phyloP scores from a whole-genome alignment of 169 alveolate species.

The Plasmodium vinckei region DNA sequence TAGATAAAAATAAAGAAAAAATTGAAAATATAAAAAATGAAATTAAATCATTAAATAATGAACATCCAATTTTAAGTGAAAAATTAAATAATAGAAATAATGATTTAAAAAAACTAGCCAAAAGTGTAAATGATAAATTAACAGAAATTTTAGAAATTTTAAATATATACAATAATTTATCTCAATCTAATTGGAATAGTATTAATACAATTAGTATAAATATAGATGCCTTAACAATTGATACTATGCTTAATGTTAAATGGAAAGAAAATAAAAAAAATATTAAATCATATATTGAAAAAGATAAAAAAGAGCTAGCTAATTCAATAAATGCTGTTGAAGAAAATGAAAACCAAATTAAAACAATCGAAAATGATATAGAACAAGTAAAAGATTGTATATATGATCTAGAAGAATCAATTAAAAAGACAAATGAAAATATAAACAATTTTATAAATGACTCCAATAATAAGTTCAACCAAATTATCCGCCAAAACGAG shows the following conservation, averaged over 20 bases:
- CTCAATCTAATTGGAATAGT: slow-evolving; percentile 42
- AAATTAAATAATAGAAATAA: slow-evolving; percentile 39
- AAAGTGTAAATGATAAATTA: slow-evolving; percentile 60
- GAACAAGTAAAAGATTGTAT: slow-evolving; percentile 24
- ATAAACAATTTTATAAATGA: slow-evolving; percentile 15
- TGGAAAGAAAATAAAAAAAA: slow-evolving; percentile 50
- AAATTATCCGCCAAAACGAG: slow-evolving; percentile 37
- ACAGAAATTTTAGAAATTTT: slow-evolving; percentile 29
- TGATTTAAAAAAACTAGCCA: slow-evolving; percentile 72
- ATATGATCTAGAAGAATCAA: slow-evolving; percentile 1
- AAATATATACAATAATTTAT: slow-evolving; percentile 51
- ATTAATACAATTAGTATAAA: slow-evolving; percentile 30
- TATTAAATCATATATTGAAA: slow-evolving; percentile 40
- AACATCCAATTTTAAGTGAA: slow-evolving; percentile 57
- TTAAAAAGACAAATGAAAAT: slow-evolving; percentile 36
- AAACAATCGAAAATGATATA: slow-evolving; percentile 24
- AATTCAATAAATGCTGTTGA: slow-evolving; percentile 39
- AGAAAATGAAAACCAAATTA: slow-evolving; percentile 42
- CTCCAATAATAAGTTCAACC: slow-evolving; percentile 20
- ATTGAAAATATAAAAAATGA: slow-evolving; percentile 66
- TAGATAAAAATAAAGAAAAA: slow-evolving; percentile 72
- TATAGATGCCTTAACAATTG: slow-evolving; percentile 44
- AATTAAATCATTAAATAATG: slow-evolving; percentile 53
- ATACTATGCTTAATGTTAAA: slow-evolving; percentile 47
- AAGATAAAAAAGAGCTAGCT: slow-evolving; percentile 45